These are phyloP conservation scores for bread wheat (Triticum aestivum) DNA, from an alignment of 176 grass and related monocot genomes.

Conservation along the genomic window IWGSC_CS_RefSeq_v2.1 NC_057802.1:98472342-98472841, in stretches of 20 bases:
- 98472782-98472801: too few species aligned
- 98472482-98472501: conserved; percentile 50
- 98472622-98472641: conserved; percentile 36
- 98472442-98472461: conserved; percentile 89
- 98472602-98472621: neutral
- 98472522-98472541: neutral
- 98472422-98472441: conserved; percentile 52
- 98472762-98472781: too few species aligned
- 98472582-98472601: neutral
- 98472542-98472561: conserved; percentile 28
- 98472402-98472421: neutral
- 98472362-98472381: neutral
- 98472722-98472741: too few species aligned
- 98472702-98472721: neutral
- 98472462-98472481: conserved; percentile 79
- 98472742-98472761: too few species aligned
- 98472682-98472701: neutral
- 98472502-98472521: conserved; percentile 43
- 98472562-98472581: neutral
- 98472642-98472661: conserved; percentile 5
- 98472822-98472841: too few species aligned
- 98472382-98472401: too few species aligned
- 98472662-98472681: neutral
- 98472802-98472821: too few species aligned
- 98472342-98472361: neutral